Conservation (phyloP, 2,329 filamentous ascomycete species). For the Colletotrichum australisinense region DNA sequence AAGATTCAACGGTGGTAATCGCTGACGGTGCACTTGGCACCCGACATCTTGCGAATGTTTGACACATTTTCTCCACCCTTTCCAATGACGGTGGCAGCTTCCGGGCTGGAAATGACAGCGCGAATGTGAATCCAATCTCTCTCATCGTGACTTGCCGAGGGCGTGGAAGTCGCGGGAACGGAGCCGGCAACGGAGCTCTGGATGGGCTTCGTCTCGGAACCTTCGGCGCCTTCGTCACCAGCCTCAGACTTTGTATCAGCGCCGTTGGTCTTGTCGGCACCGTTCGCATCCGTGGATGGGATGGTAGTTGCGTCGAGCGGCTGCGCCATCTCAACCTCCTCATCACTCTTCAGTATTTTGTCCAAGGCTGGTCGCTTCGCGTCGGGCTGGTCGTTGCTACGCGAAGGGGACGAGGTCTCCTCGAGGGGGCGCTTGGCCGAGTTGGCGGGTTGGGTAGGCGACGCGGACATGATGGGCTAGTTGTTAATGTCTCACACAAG, state of each 20-base stretch:
- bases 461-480: slow-evolving; percentile 74
- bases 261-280: slow-evolving; percentile 61
- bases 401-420: slow-evolving; percentile 94
- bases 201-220: slow-evolving; percentile 58
- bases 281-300: slow-evolving; percentile 60
- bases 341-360: slow-evolving; percentile 82
- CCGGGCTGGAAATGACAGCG: slow-evolving; percentile 95
- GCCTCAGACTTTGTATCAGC: slow-evolving; percentile 70
- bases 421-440: slow-evolving; percentile 93
- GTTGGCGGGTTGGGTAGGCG: slow-evolving; percentile 73
- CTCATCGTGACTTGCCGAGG: slow-evolving; percentile 80
- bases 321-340: slow-evolving; percentile 60
- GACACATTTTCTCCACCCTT: slow-evolving; percentile 99
- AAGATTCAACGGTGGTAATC: slow-evolving; percentile 99
- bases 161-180: slow-evolving; percentile 52
- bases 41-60: slow-evolving; percentile 93
- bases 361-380: slow-evolving; percentile 97
- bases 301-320: slow-evolving; percentile 50
- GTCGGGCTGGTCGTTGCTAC: slow-evolving; percentile 91
- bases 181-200: slow-evolving; percentile 46
- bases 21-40: slow-evolving; percentile 98
- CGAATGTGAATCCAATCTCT: slow-evolving; percentile 97
- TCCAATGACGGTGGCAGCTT: slow-evolving; percentile 97
- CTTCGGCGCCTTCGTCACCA: slow-evolving; percentile 65
- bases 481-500: slow-evolving; percentile 38